Base-by-base conservation (phyloP, 1,284 basidiomycete genomes). In the Puccinia brachypodii region DNA sequence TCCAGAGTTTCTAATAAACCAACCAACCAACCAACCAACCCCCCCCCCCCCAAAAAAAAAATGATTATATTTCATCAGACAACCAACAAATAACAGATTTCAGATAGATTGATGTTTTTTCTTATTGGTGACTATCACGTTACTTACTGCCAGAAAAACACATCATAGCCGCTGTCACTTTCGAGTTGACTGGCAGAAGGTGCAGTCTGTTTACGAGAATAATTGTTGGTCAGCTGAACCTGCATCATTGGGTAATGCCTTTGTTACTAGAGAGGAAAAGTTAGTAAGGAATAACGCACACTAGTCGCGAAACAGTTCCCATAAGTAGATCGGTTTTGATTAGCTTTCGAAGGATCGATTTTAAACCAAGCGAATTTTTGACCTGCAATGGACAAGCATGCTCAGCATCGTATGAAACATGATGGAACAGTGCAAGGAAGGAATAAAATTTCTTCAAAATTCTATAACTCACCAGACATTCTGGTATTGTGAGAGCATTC, bases 321-420 rank as follows among this genome's bases (percentile, higher is more conserved):
- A 80, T 80, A 80, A 44, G 77, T 68, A 28, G 77, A 68, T 6
- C 68, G 53, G 13, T 62, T 22, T 42, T 72, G 66, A 40, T 72
- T 80, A 13, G 58, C 69, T 71, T 72, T 80, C 3, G 77, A 53
- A 31, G 77, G 50, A 73, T 80, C 77, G 47, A 80, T 72, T 42
- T 71, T n/a, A 33, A 80, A 80, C 66, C 68, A 80, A n/a, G 68
- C 77, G 33, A 80, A 80, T 42, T 71, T 60, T 50, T 80, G 77
- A 56, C 60, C 73, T 75, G 58, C 16, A 58, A 13, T 25, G 2
- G 36, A 53, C 1, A 53, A 47, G 6, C 28, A 36, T 33, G 19
- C 13, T 36, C 40, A 44, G 40, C 8, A 66, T 2, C 19, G 62
- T 33, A 33, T 31, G 58, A 16, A 33, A 60, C 4, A 33, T 13